Percentiles rank a stretch among this genome's conserved stretches.
These are phyloP conservation scores for Huntiella moniliformis DNA, from an alignment of 2,329 filamentous ascomycete species.

Conservation along the genomic window DNA sequence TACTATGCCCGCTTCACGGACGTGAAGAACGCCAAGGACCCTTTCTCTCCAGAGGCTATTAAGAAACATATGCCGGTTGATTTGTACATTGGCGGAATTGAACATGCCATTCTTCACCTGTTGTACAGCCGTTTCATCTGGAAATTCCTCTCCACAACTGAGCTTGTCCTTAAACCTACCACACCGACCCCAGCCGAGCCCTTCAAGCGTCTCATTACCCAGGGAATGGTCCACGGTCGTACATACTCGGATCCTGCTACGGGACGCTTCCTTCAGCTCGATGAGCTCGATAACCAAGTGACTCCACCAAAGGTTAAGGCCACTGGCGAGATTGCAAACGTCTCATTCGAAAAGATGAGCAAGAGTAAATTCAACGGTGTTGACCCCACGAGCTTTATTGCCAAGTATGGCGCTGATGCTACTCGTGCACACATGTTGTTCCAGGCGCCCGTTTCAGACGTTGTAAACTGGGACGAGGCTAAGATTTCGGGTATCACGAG, in stretches of 20 bases:
- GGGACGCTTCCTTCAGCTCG: conserved; percentile 57
- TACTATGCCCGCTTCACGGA: conserved; percentile 73
- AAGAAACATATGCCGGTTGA: conserved; percentile 51
- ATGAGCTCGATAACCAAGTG: conserved; percentile 49
- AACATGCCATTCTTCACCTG: conserved; percentile 79
- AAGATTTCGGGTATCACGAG: conserved; percentile 68
- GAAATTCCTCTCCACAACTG: conserved; percentile 53
- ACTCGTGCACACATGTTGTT: conserved; percentile 78
- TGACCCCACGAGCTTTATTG: conserved; percentile 55
- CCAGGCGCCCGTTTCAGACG: conserved; percentile 65
- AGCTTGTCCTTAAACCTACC: conserved; percentile 25
- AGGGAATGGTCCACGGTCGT: conserved; percentile 85
- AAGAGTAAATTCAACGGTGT: conserved; percentile 90
- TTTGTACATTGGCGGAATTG: conserved; percentile 74
- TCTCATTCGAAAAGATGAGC: conserved; percentile 81
- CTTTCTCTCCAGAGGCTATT: conserved; percentile 42
- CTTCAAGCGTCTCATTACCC: conserved; percentile 64
- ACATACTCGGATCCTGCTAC: conserved; percentile 59
- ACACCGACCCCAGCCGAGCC: conserved; percentile 37
- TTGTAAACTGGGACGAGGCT: conserved; percentile 71
- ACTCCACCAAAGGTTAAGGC: conserved; percentile 38
- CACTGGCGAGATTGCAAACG: conserved; percentile 36
- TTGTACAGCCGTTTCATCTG: conserved; percentile 81
- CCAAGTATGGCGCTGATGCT: conserved; percentile 62
- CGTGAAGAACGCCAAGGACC: conserved; percentile 39